phyloP scores from a whole-genome alignment of 2,329 filamentous ascomycete species.

The Phaeosphaeria sp. region DNA sequence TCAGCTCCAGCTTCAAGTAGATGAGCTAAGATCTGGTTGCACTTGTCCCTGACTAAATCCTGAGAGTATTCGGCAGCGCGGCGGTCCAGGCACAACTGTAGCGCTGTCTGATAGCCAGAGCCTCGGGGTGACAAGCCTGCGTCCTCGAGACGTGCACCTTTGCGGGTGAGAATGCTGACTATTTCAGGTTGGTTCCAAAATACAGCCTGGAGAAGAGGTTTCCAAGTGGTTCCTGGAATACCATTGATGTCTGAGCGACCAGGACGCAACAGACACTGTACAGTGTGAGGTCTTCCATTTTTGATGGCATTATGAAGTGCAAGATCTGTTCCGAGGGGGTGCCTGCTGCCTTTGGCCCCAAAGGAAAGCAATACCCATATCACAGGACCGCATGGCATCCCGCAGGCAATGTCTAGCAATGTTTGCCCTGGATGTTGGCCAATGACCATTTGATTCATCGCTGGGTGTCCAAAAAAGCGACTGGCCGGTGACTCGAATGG shows the following conservation, averaged over 20 bases:
- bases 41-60: conserved; percentile 16
- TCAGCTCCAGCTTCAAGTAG: conserved; percentile 39
- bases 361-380: conserved; percentile 37
- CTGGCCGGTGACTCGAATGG: conserved; percentile 31
- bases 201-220: conserved; percentile 38
- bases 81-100: conserved; percentile 37
- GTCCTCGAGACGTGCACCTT: conserved; percentile 38
- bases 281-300: conserved; percentile 37
- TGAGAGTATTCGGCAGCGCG: conserved; percentile 27
- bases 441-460: conserved; percentile 32
- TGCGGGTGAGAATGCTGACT: conserved; percentile 36
- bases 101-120: conserved; percentile 19
- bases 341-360: conserved; percentile 36
- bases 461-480: conserved; percentile 35
- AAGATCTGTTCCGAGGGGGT: conserved; percentile 41
- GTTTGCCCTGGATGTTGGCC: conserved; percentile 41
- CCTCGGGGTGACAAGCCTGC: conserved; percentile 11
- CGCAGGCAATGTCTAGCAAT: conserved; percentile 41
- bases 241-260: conserved; percentile 37
- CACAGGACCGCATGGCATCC: conserved; percentile 32
- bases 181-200: conserved; percentile 40
- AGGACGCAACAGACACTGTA: conserved; percentile 32
- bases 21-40: conserved; percentile 34
- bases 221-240: conserved; percentile 31
- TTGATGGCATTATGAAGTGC: conserved; percentile 46